phyloP scores from a whole-genome alignment of 495 filamentous ascomycete species.

The Neurospora sp. region DNA sequence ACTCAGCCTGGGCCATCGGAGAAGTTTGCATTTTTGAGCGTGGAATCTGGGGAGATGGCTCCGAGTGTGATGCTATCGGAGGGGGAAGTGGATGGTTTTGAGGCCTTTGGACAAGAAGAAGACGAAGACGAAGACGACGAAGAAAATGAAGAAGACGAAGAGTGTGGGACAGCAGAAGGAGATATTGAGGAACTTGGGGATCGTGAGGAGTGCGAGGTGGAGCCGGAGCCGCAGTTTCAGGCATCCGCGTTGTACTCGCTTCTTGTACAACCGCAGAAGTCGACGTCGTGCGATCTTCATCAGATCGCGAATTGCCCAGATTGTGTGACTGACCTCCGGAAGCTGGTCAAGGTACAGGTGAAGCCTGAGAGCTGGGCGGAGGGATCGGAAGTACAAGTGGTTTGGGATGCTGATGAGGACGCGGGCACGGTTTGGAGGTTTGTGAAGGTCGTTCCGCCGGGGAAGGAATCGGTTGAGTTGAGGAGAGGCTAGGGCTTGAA shows the following conservation, averaged over 20 bases:
- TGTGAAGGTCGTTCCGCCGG: neutral
- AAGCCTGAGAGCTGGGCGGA: neutral
- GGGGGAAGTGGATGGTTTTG: neutral
- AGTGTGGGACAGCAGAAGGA: neutral
- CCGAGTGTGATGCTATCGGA: neutral
- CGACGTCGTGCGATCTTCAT: neutral
- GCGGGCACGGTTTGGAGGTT: neutral
- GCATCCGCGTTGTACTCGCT: neutral
- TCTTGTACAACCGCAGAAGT: neutral
- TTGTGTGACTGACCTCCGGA: neutral
- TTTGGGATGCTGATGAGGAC: neutral
- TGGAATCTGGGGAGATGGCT: neutral
- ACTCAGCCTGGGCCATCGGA: neutral
- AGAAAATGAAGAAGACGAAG: neutral
- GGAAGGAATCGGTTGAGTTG: neutral
- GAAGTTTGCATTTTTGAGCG: neutral
- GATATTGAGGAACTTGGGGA: neutral
- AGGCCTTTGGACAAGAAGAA: neutral
- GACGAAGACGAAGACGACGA: neutral
- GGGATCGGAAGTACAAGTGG: neutral
- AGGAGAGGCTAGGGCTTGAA: neutral
- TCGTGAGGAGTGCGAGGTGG: neutral
- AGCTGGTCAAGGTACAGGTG: neutral
- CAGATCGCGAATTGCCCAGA: neutral
- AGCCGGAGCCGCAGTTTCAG: neutral